Conservation (phyloP, 352 stramenopile genomes). For the Heterotrichella gracilis region DNA sequence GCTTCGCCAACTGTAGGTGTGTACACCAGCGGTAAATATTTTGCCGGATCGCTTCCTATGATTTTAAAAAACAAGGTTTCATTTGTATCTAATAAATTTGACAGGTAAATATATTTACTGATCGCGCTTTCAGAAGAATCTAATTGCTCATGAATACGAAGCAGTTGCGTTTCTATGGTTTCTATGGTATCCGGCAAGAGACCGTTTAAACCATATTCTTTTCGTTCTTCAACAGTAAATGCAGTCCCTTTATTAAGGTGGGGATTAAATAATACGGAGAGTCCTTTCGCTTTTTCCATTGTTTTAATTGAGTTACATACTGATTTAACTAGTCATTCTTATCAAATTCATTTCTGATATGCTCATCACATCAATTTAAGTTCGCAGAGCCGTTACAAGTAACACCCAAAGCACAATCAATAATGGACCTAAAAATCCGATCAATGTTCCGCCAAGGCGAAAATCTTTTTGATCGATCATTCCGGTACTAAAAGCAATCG, state of each 20-base stretch:
- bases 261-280: slow-evolving; percentile 39
- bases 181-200: slow-evolving; percentile 42
- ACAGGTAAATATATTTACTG: slow-evolving; percentile 63
- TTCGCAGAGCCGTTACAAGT: no score
- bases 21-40: slow-evolving; percentile 80
- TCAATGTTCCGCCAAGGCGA: no score
- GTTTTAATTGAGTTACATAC: no score
- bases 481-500: no score
- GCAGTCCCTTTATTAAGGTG: slow-evolving; percentile 55
- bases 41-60: slow-evolving; percentile 41
- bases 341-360: no score
- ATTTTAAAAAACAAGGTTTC: slow-evolving; percentile 57
- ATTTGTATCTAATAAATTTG: slow-evolving; percentile 46
- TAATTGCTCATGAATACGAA: slow-evolving; percentile 43
- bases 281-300: no score
- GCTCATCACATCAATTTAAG: no score
- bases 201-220: slow-evolving; percentile 45
- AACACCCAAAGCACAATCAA: no score
- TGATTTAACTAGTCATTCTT: no score
- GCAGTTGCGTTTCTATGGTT: slow-evolving; percentile 44
- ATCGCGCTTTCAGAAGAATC: slow-evolving; percentile 41
- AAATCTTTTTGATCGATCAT: no score
- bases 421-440: no score
- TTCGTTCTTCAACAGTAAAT: slow-evolving; percentile 51
- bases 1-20: slow-evolving; percentile 70